phyloP scores from a whole-genome alignment of 2,329 filamentous ascomycete genomes.

The Neocucurbitaria cava region DNA sequence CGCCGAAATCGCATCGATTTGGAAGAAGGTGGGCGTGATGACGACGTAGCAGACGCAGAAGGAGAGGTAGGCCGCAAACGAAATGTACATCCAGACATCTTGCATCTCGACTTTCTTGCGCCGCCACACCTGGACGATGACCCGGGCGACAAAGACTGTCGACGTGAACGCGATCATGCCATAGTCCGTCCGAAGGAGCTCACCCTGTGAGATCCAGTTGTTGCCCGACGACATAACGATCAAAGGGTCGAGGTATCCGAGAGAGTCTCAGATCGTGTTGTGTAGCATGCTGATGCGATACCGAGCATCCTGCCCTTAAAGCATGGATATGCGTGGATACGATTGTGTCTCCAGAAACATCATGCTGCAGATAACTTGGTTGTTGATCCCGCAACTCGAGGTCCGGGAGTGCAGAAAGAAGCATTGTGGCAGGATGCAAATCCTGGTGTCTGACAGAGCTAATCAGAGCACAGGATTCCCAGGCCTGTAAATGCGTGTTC shows the following conservation, averaged over 20 bases:
- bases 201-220: conserved; percentile 23
- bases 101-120: conserved; percentile 14
- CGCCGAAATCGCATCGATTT: conserved; percentile 30
- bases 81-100: conserved; percentile 31
- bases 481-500: background rate
- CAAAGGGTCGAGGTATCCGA: background rate
- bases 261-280: background rate
- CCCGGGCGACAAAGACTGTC: conserved; percentile 20
- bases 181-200: conserved; percentile 20
- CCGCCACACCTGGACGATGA: conserved; percentile 17
- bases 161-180: conserved; percentile 26
- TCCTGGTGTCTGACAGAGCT: background rate
- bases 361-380: background rate
- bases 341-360: background rate
- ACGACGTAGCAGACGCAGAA: conserved; percentile 44
- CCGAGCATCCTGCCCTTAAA: background rate
- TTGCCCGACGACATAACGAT: conserved; percentile 18
- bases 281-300: background rate
- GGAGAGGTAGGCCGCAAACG: conserved; percentile 36
- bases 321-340: background rate
- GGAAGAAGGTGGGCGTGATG: conserved; percentile 44
- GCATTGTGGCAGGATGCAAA: background rate
- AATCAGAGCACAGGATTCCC: background rate
- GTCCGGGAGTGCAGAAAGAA: background rate
- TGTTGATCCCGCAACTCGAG: background rate